Evolutionary conservation across 2,329 filamentous ascomycete genomes (phyloP).

Genomic region (Colletotrichum eleusines): DNA sequence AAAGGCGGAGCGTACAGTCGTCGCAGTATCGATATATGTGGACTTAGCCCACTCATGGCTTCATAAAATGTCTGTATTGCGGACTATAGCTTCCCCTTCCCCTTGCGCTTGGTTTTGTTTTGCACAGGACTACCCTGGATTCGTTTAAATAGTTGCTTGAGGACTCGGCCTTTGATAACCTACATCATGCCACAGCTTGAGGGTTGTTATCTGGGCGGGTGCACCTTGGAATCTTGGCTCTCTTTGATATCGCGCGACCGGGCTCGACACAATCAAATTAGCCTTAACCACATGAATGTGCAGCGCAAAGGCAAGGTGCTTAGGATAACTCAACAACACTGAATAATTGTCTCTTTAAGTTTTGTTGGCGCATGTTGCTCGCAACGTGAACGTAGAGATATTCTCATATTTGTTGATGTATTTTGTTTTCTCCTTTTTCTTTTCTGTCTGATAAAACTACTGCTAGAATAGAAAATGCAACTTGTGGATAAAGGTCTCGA

Average conservation of each 20-base stretch:
- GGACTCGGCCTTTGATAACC: neutral
- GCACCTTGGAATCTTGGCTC: neutral
- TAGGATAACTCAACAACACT: neutral
- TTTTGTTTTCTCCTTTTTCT: too few species aligned
- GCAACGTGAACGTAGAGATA: neutral
- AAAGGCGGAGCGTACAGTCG: neutral
- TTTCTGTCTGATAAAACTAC: neutral
- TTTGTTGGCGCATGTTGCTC: neutral
- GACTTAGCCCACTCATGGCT: neutral
- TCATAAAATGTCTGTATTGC: neutral
- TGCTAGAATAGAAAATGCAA: too few species aligned
- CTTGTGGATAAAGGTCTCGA: neutral
- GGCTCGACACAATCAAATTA: neutral
- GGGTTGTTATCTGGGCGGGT: neutral
- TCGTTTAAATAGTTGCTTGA: neutral
- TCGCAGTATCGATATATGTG: neutral
- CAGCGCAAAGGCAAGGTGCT: too few species aligned
- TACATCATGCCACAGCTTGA: neutral
- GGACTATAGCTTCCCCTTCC: neutral
- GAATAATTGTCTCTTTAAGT: neutral
- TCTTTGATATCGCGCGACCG: neutral
- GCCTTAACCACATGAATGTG: too few species aligned
- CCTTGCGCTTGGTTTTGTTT: too few species aligned
- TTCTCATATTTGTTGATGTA: neutral
- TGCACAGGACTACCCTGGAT: neutral